A percentile compares a stretch with the other conserved stretches of the same genome.
Conservation (phyloP, 2,329 filamentous ascomycete species). For the Blastomyces emzantsi region DNA sequence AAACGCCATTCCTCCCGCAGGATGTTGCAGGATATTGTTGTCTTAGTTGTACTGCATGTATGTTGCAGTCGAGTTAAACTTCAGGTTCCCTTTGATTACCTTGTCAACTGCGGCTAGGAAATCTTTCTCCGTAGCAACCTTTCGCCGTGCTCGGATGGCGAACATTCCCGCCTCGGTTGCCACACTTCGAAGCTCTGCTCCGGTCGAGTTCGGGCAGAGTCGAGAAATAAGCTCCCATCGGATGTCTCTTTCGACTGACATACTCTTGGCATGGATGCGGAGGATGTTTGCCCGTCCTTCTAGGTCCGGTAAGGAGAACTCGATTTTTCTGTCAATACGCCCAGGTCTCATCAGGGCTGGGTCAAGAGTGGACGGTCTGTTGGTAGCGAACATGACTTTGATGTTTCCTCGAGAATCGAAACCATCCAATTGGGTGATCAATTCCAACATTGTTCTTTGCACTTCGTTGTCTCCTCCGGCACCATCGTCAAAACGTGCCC, state of each 20-base stretch:
- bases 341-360: slow-evolving; percentile 96
- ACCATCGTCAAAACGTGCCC: slow-evolving; percentile 92
- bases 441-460: slow-evolving; percentile 93
- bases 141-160: slow-evolving; percentile 84
- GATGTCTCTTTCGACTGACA: slow-evolving; percentile 98
- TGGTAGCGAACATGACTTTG: slow-evolving; percentile 99
- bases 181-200: slow-evolving; percentile 90
- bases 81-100: slow-evolving; percentile 97
- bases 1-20: slow-evolving; percentile 9
- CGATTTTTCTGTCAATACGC: slow-evolving; percentile 97
- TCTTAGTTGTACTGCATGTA: slow-evolving; percentile 98
- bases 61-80: slow-evolving; percentile 97
- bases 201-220: slow-evolving; percentile 93
- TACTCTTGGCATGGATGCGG: slow-evolving; percentile 97
- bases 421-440: slow-evolving; percentile 93
- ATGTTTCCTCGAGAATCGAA: slow-evolving; percentile 97
- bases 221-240: slow-evolving; percentile 98
- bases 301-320: slow-evolving; percentile 94
- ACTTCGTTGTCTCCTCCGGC: slow-evolving; percentile 97
- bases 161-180: slow-evolving; percentile 99
- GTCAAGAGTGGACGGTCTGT: slow-evolving; percentile 88
- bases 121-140: slow-evolving; percentile 98
- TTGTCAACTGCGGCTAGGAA: slow-evolving; percentile 97
- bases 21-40: background rate
- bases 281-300: slow-evolving; percentile 97